A percentile compares a stretch with the other conserved stretches of the same genome.
Conservation (phyloP, 768 basidiomycete genomes). For the Suillus ampliporus region DNA sequence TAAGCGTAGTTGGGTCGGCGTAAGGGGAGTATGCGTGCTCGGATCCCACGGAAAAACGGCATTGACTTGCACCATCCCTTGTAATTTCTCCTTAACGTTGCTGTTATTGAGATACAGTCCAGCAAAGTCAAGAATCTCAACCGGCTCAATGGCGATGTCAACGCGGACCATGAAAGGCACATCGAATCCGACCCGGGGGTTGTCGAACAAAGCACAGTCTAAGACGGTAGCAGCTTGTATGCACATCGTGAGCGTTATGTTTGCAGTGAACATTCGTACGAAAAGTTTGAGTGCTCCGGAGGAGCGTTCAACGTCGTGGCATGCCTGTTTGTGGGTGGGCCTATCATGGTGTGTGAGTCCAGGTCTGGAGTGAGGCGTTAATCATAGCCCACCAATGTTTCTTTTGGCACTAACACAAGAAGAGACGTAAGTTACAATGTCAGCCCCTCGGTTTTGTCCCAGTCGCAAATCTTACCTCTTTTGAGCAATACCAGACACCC, state of each 20-base stretch:
- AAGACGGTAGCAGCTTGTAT: slow-evolving; percentile 21
- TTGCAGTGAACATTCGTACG: slow-evolving; percentile 16
- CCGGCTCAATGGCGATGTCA: slow-evolving; percentile 23
- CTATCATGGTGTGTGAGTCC: slow-evolving; percentile 3
- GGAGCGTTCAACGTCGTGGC: slow-evolving; percentile 19
- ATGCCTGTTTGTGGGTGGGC: slow-evolving; percentile 20
- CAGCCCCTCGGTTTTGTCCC: background rate
- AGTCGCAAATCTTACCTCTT: slow-evolving; percentile 8
- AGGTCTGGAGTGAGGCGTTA: background rate
- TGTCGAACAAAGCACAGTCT: slow-evolving; percentile 17
- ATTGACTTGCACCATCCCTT: slow-evolving; percentile 25
- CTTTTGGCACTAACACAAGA: slow-evolving; percentile 18
- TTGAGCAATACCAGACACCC: slow-evolving; percentile 27
- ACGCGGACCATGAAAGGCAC: slow-evolving; percentile 21
- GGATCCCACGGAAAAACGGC: background rate
- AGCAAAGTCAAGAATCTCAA: slow-evolving; percentile 9
- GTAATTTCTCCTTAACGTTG: slow-evolving; percentile 7
- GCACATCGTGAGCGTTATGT: slow-evolving; percentile 11
- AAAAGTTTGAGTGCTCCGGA: slow-evolving; percentile 22
- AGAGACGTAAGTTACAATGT: background rate
- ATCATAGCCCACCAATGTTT: slow-evolving; percentile 20
- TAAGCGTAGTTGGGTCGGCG: slow-evolving; percentile 12
- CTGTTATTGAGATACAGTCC: slow-evolving; percentile 18
- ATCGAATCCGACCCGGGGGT: slow-evolving; percentile 19
- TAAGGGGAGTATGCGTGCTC: slow-evolving; percentile 15